Base-by-base conservation (phyloP, 2,329 filamentous ascomycete genomes). In the Aspergillus ruber region DNA sequence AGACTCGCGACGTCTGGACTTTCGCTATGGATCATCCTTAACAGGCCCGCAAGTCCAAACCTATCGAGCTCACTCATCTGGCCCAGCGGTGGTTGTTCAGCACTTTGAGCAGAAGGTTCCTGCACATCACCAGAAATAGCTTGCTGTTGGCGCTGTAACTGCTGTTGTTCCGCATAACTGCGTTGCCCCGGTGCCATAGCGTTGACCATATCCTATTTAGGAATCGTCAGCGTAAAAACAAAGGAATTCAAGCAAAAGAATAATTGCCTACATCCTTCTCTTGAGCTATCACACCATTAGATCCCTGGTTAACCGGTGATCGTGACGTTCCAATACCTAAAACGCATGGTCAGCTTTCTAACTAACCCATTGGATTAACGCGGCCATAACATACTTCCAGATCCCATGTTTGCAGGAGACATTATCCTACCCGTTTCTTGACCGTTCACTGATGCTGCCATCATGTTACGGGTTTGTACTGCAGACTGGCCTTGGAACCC, bases 21-120 rank as follows among this genome's bases (percentile, higher is more conserved):
- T 51, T 77, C 77, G 51, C 73, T 70, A 46, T 74, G 75, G 53
- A 80, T 78, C 74, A 76, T 80, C 33, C 73, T 74, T 38, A 82
- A 63, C n/a, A 84, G 65, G 2, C 81, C 82, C 29, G 75, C 72
- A 45, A 85, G 69, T 6, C 82, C 81, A 54, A 77, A 84, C 50
- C 75, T 75, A 58, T 84, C 81, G 33, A 74, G 63, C 45, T 82
- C 78, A 39, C 72, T 77, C 79, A 84, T 82, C 46, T 83, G 77
- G 9, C 74, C 69, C 27, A 80, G 62, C 46, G 69, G 65, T 42
- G 63, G 63, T 49, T 69, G 67, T 45, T 72, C 68, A 33, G 58
- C 58, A 46, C 58, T 68, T 53, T 67, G 61, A 27, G 57, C 50
- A 27, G 65, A 49, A 25, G 65, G 52, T 23, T 72, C 70, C 47